Evolutionary conservation across 768 basidiomycete genomes (phyloP).

Genomic region (Saitozyma podzolica): DNA sequence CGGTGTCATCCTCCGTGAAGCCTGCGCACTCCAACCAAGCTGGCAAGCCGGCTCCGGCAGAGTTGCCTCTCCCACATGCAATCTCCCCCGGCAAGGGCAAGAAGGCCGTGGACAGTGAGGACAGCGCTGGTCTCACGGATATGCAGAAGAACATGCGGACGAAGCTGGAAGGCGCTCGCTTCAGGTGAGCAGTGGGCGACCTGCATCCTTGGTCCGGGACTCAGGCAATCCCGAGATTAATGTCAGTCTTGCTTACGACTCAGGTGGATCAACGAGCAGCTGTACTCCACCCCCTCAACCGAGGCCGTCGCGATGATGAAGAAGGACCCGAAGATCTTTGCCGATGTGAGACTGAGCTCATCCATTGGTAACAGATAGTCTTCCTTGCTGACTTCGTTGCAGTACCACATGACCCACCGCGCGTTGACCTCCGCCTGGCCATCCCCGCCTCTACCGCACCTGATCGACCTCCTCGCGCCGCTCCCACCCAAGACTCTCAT

Average conservation of each 20-base stretch:
- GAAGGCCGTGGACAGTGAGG: constrained; percentile 18
- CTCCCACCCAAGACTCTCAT: constrained; percentile 72
- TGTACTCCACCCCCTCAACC: constrained; percentile 82
- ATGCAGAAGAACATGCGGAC: constrained; percentile 77
- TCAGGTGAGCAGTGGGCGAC: constrained; percentile 60
- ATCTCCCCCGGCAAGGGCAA: constrained; percentile 6
- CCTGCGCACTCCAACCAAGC: not conserved
- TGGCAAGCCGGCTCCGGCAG: constrained; percentile 22
- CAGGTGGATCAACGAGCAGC: constrained; percentile 85
- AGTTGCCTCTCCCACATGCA: constrained; percentile 28
- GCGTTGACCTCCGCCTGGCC: constrained; percentile 92
- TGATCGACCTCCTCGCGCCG: constrained; percentile 65
- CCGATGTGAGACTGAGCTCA: constrained; percentile 64
- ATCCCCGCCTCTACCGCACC: constrained; percentile 83
- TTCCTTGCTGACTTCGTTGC: constrained; percentile 7
- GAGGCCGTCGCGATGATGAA: constrained; percentile 79
- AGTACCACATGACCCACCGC: constrained; percentile 94
- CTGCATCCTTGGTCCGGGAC: constrained; percentile 2
- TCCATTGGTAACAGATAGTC: not conserved
- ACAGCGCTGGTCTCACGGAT: constrained; percentile 58
- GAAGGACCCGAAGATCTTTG: constrained; percentile 74
- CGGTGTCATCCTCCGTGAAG: not conserved
- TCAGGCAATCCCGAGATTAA: not conserved
- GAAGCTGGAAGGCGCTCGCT: constrained; percentile 80
- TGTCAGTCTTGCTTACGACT: constrained; percentile 4